Evolutionary conservation across 768 basidiomycete genomes (phyloP).

Genomic region (Termitomyces sp.): DNA sequence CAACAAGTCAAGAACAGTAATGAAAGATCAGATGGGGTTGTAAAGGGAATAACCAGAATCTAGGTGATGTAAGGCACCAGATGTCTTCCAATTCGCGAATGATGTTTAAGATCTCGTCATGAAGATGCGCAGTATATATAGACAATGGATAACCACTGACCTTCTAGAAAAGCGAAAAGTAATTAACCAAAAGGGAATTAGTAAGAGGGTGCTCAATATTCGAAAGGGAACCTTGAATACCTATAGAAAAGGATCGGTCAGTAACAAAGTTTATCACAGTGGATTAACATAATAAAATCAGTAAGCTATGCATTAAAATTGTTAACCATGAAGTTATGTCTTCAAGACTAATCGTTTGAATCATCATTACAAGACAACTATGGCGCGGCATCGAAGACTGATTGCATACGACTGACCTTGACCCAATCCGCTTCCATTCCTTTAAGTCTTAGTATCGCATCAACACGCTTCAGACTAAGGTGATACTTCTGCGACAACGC

Average conservation of each 20-base stretch:
- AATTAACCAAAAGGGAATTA: slow-evolving; percentile 15
- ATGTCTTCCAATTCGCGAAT: slow-evolving; percentile 70
- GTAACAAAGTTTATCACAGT: background rate
- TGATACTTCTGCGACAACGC: slow-evolving; percentile 60
- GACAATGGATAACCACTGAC: slow-evolving; percentile 29
- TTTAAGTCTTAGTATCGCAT: slow-evolving; percentile 82
- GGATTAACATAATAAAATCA: background rate
- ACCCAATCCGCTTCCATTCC: slow-evolving; percentile 69
- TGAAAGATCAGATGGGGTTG: slow-evolving; percentile 67
- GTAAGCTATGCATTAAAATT: slow-evolving; percentile 1
- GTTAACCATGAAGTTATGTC: slow-evolving; percentile 39
- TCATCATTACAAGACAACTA: slow-evolving; percentile 40
- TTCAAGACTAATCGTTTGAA: slow-evolving; percentile 94
- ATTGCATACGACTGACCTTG: slow-evolving; percentile 51
- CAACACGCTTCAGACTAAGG: slow-evolving; percentile 74
- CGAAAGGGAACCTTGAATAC: slow-evolving; percentile 16
- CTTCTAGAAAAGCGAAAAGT: slow-evolving; percentile 28
- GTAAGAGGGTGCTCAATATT: slow-evolving; percentile 1
- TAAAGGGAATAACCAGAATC: slow-evolving; percentile 58
- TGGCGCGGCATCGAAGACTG: slow-evolving; percentile 16
- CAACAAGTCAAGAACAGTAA: slow-evolving; percentile 3
- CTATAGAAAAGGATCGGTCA: slow-evolving; percentile 19
- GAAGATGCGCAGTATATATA: slow-evolving; percentile 5
- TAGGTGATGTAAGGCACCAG: slow-evolving; percentile 63
- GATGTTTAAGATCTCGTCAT: slow-evolving; percentile 57